Conservation (phyloP, 352 stramenopile genomes). For the Phytophthora kernoviae region DNA sequence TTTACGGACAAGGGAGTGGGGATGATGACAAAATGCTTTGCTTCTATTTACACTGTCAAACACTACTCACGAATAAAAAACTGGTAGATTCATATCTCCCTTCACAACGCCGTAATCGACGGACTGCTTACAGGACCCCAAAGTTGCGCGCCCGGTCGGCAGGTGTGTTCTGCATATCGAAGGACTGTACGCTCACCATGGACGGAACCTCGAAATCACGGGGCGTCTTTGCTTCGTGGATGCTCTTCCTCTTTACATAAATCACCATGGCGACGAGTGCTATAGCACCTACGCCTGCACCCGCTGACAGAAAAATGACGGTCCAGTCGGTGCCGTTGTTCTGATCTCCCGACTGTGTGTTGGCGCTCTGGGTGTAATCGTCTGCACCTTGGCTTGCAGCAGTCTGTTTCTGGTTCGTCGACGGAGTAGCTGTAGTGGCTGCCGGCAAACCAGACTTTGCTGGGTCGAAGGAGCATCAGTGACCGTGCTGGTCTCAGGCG, state of each 20-base stretch:
- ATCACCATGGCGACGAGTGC: slow-evolving; percentile 33
- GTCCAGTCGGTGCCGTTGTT: slow-evolving; percentile 27
- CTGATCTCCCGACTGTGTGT: slow-evolving; percentile 15
- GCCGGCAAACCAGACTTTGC: slow-evolving; percentile 7
- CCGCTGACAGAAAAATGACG: slow-evolving; percentile 30
- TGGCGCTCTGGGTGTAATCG: slow-evolving; percentile 27
- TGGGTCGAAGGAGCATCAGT: slow-evolving; percentile 11
- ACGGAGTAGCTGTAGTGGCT: slow-evolving; percentile 7
- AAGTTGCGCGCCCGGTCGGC: slow-evolving; percentile 28
- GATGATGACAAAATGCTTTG: slow-evolving; percentile 25
- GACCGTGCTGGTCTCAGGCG: slow-evolving; percentile 1
- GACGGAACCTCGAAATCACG: slow-evolving; percentile 27
- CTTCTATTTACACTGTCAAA: slow-evolving; percentile 33
- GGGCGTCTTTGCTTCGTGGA: slow-evolving; percentile 28
- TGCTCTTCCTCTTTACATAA: slow-evolving; percentile 34
- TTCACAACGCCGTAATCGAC: slow-evolving; percentile 18
- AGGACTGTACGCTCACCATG: slow-evolving; percentile 33
- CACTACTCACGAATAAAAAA: slow-evolving; percentile 19
- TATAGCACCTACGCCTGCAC: slow-evolving; percentile 28
- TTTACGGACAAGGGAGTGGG: too few species aligned
- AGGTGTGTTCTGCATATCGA: slow-evolving; percentile 27
- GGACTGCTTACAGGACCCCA: slow-evolving; percentile 22
- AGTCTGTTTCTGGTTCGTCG: slow-evolving; percentile 12
- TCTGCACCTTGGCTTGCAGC: slow-evolving; percentile 13
- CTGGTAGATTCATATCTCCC: slow-evolving; percentile 26